phyloP scores from a whole-genome alignment of 345 rosid species.

The Syzygium oleosum region DNA sequence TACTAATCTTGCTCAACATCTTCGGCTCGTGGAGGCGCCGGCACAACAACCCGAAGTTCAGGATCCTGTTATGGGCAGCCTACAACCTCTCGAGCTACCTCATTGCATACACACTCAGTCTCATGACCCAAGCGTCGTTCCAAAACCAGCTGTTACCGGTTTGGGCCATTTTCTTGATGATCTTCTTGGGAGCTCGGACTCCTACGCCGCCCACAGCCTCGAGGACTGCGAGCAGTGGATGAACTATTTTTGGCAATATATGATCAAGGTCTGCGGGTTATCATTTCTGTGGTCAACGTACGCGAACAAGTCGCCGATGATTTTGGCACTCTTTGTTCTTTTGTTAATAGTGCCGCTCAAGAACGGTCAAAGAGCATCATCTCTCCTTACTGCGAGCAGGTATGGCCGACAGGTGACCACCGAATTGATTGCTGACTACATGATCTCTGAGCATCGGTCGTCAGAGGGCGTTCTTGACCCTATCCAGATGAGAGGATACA shows the following conservation, averaged over 20 bases:
- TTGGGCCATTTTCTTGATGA: neutral
- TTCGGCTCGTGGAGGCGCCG: neutral
- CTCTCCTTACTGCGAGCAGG: neutral
- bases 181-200: neutral
- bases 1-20: neutral
- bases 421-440: neutral
- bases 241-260: neutral
- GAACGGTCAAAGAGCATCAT: neutral
- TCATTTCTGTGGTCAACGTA: neutral
- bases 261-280: neutral
- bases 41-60: neutral
- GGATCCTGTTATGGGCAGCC: neutral
- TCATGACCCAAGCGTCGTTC: neutral
- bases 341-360: neutral
- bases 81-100: neutral
- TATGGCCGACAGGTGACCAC: neutral
- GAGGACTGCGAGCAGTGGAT: neutral
- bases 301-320: neutral
- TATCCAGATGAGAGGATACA: too few species aligned
- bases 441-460: neutral
- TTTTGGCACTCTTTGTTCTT: neutral
- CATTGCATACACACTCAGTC: neutral
- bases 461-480: neutral
- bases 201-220: neutral
- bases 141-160: neutral